phyloP scores from a whole-genome alignment of 2,329 filamentous ascomycete genomes.

The Cladophialophora exuberans region DNA sequence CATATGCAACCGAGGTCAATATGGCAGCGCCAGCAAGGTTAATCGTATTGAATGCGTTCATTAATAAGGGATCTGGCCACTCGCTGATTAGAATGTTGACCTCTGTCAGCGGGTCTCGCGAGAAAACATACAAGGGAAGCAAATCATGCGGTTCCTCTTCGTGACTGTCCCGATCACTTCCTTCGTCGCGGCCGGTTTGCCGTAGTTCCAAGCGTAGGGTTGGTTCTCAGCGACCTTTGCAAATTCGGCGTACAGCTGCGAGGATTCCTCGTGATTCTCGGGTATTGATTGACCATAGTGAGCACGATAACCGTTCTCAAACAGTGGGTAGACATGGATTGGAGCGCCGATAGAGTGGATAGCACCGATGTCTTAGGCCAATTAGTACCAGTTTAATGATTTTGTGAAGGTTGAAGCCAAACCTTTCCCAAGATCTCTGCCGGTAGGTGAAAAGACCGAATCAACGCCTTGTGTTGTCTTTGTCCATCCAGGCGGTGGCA shows the following conservation, averaged over 20 bases:
- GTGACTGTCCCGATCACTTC: conserved; percentile 58
- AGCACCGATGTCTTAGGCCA: conserved; percentile 56
- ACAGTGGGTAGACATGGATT: conserved; percentile 69
- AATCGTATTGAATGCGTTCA: conserved; percentile 73
- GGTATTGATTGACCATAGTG: conserved; percentile 56
- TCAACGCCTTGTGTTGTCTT: conserved; percentile 51
- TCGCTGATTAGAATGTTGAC: conserved; percentile 20
- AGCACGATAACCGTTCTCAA: conserved; percentile 66
- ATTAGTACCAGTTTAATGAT: too few species aligned
- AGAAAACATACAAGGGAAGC: conserved; percentile 61
- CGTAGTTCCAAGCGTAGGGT: conserved; percentile 62
- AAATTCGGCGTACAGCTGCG: conserved; percentile 64
- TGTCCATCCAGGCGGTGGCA: conserved; percentile 66
- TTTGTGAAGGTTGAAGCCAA: too few species aligned
- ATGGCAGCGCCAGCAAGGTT: conserved; percentile 66
- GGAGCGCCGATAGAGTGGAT: conserved; percentile 64
- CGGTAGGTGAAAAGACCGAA: conserved; percentile 56
- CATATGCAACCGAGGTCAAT: conserved; percentile 61
- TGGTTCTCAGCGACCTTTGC: conserved; percentile 59
- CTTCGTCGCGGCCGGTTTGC: conserved; percentile 49
- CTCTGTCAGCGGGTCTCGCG: background rate
- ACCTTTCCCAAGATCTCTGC: conserved; percentile 48
- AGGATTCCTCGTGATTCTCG: conserved; percentile 63
- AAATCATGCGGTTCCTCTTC: conserved; percentile 68
- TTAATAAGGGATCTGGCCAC: conserved; percentile 63